Base-by-base conservation (phyloP, 805 yeast genomes). In the Cyberlindnera galapagoensis region DNA sequence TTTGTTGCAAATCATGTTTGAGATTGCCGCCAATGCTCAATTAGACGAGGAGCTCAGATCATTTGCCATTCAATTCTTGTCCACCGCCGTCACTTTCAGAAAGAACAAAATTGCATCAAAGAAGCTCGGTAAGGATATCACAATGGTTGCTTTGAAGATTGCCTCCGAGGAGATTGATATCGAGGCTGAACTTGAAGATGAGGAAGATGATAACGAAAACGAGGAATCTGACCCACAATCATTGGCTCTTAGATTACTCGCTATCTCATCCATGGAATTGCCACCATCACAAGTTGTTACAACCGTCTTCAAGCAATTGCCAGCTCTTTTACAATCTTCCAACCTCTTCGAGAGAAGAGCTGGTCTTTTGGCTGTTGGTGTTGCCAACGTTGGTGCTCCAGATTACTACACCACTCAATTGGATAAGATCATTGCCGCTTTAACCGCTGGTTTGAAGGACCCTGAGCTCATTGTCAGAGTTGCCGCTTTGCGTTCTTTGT, bases 231-330 rank as follows among this genome's bases (percentile, higher is more conserved):
- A 78, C 34, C 94, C 95, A 35, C 60, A 77, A 26, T 59, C 80
- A 31, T 69, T 86, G 44, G 95, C 94, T 11, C 69, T 87, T 48
- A 75, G 95, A 62, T 65, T 90, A 38, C 58, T 92, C 33, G 82
- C 85, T 33, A 73, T 74, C 51, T 75, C 90, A 44, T 74, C 97
- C 12, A 65, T 79, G 27, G 87, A 80, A 51, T 68, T 92, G 50
- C 96, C 99, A 33, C 95, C 97, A 30, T 74, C 86, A 26, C 98
- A 92, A 59, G 94, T 84, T 35, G 77, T 88, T 44, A 71, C 68
- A 42, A 90, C 95, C 26, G 69, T 90, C 41, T 67, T 86, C 40
- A 83, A 76, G 43, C 72, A 70, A 44, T 57, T 83, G 42, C 69
- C 74, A 27, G 54, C 69, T 26, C 60, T 78, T 67, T 57, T 79